Base-by-base conservation (phyloP, 768 basidiomycete species). In the Psilocybe azurescens region DNA sequence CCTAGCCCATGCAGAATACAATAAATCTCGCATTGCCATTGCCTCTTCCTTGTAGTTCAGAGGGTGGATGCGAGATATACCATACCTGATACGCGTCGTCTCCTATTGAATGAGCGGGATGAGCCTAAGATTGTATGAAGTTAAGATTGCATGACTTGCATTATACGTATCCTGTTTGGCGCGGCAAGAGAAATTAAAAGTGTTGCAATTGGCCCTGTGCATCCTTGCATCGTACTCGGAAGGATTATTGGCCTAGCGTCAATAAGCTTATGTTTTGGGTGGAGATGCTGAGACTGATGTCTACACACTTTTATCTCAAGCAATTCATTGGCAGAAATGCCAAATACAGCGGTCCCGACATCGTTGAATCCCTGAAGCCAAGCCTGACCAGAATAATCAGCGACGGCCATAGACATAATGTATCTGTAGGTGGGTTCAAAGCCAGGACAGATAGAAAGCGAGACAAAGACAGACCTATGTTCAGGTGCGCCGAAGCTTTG, bases 331-430 rank as follows among this genome's bases (percentile, higher is more conserved):
- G 94, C 97, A 33, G 85, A 77, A 78, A 87, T 89, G 29, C 86
- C 90, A 64, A 98, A 89, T 14, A 99, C 75, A 3, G 79, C 77
- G 56, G 87, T 74, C 4, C 95, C 97, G 36, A 90, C 86, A 5
- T 99, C 97, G 72, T 99, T 97, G 82, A 99, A 99, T 3, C 92
- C 94, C 64, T 93, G 93, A 49, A 98, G 78, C 97, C 97, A 99
- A 16, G 88, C 84, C 74, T 96, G 93, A 20, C 88, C 89, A 16
- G 94, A 92, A 78, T 89, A 86, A 74, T 99, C 97, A n/a, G 93
- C 86, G 2, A 94, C 89, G 51, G 92, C 93, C 79, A 97, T 81
- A 41, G 88, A 84, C 65, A 99, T 82, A 70, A 97, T 89, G 67
- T 91, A 94, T 56, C 91, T 92, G 52, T 36, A 57, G 14, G 29